A percentile compares a stretch with the other conserved stretches of the same genome.
These are phyloP conservation scores for Scheffersomyces stambukii DNA, from an alignment of 1,139 yeast genomes.

Conservation along the genomic window DNA sequence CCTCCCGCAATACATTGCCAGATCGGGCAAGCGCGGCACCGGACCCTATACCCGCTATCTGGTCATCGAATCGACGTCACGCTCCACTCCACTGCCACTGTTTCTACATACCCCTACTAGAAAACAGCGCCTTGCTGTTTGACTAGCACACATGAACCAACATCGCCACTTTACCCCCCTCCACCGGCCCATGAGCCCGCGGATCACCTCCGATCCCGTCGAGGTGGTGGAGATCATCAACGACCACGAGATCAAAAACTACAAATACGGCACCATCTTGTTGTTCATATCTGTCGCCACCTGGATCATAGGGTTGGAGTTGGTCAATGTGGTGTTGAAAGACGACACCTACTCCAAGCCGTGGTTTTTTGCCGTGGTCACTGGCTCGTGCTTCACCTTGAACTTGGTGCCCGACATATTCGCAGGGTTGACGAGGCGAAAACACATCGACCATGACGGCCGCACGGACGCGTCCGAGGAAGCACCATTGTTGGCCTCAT, in stretches of 20 bases:
- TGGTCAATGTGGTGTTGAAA: constrained; percentile 46
- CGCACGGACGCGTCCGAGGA: background rate
- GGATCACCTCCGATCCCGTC: constrained; percentile 21
- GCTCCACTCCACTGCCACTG: no score
- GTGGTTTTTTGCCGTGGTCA: constrained; percentile 39
- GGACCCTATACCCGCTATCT: no score
- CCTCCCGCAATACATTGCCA: no score
- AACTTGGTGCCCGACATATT: constrained; percentile 39
- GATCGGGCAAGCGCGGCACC: no score
- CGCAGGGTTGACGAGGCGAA: background rate
- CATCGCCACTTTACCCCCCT: no score
- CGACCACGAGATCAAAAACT: constrained; percentile 39
- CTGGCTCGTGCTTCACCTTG: constrained; percentile 43
- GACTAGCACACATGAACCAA: no score
- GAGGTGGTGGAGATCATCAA: constrained; percentile 45
- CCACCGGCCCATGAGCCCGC: no score
- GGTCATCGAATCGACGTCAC: no score
- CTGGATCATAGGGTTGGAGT: constrained; percentile 49
- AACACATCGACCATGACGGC: background rate
- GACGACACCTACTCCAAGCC: constrained; percentile 48
- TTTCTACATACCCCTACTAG: no score
- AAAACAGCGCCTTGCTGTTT: no score
- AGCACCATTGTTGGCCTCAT: constrained; percentile 3
- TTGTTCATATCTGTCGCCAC: constrained; percentile 38
- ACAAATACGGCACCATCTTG: constrained; percentile 38